phyloP scores from a whole-genome alignment of 768 basidiomycete species.

The Termitomyces sp. region DNA sequence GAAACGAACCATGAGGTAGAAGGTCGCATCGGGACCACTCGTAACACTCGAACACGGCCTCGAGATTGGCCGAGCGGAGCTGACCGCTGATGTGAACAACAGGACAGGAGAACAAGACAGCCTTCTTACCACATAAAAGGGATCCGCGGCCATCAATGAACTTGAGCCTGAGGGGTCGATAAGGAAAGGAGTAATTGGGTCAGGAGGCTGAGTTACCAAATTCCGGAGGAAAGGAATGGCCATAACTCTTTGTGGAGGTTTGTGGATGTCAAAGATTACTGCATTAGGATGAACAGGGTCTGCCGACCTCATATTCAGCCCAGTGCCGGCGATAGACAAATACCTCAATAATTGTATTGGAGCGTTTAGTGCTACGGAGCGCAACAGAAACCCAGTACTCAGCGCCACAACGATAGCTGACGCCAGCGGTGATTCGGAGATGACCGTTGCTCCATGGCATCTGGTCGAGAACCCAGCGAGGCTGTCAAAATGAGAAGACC shows the following conservation, averaged over 20 bases:
- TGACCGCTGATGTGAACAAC: background rate
- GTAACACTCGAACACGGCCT: background rate
- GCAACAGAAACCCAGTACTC: background rate
- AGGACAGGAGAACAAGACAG: background rate
- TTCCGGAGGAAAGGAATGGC: background rate
- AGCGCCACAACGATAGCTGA: background rate
- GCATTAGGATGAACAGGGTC: background rate
- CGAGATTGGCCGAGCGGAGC: background rate
- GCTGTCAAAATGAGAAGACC: too few relatives aligned
- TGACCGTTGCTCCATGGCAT: background rate
- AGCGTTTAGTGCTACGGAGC: background rate
- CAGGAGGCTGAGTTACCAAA: background rate
- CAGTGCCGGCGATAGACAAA: background rate
- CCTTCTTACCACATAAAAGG: background rate
- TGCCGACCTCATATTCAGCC: background rate
- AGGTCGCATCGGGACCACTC: background rate
- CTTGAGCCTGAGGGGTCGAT: background rate
- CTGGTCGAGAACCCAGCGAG: background rate
- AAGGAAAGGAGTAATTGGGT: background rate
- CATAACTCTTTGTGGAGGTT: background rate
- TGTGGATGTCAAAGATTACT: background rate
- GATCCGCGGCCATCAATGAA: background rate
- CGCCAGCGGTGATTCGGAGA: background rate
- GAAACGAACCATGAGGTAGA: background rate
- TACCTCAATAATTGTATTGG: background rate